phyloP scores from a whole-genome alignment of 2,329 filamentous ascomycete genomes.

The Colletotrichum gigasporum region DNA sequence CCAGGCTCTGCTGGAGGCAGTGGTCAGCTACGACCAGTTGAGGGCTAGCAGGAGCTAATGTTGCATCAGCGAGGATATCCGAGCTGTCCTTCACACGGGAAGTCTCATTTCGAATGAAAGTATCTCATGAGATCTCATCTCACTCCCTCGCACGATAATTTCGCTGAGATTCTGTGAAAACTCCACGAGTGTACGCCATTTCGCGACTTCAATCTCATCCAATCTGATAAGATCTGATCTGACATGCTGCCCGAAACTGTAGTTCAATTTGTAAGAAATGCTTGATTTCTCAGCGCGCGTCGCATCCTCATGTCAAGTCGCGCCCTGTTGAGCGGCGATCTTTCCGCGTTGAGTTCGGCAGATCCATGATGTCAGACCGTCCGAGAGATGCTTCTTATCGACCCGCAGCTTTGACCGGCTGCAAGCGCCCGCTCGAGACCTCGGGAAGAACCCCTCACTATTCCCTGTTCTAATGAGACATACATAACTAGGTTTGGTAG shows the following conservation, averaged over 20 bases:
- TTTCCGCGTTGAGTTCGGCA: not conserved
- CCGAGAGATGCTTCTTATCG: no score
- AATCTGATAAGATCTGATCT: no score
- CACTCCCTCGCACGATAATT: no score
- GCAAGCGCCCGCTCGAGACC: not conserved
- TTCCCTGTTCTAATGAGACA: no score
- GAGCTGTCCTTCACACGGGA: no score
- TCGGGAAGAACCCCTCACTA: not conserved
- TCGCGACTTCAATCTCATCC: no score
- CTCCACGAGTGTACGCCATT: no score
- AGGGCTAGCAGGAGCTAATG: not conserved
- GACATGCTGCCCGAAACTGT: not conserved
- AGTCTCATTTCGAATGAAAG: no score
- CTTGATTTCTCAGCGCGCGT: constrained; percentile 3
- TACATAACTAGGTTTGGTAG: no score
- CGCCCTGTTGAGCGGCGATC: constrained; percentile 2
- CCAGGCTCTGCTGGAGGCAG: constrained; percentile 34
- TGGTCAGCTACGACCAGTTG: constrained; percentile 32
- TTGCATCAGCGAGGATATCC: not conserved
- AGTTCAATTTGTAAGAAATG: not conserved
- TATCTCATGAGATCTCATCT: no score
- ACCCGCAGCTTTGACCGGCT: not conserved
- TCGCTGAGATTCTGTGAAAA: not conserved
- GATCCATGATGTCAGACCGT: constrained; percentile 21
- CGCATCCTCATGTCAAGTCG: not conserved